These are phyloP conservation scores for Furcasterigmium sp. DNA, from an alignment of 2,329 filamentous ascomycete genomes.

Conservation along the genomic window DNA sequence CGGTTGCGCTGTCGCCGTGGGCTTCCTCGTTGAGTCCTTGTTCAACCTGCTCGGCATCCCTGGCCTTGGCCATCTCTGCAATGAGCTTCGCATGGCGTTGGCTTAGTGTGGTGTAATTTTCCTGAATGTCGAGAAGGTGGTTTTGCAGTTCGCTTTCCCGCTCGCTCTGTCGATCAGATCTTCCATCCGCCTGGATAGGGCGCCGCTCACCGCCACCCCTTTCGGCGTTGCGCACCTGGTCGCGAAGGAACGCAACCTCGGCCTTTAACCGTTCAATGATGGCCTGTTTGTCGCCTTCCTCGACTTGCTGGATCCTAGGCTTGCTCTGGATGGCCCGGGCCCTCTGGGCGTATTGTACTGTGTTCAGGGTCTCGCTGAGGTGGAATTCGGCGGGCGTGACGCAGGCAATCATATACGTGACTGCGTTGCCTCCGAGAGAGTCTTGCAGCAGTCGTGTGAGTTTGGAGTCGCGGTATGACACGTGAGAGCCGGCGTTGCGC, in stretches of 20 bases:
- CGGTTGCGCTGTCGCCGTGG: constrained; percentile 72
- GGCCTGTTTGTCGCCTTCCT: constrained; percentile 90
- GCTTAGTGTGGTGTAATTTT: constrained; percentile 89
- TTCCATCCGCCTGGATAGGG: constrained; percentile 45
- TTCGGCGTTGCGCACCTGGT: constrained; percentile 86
- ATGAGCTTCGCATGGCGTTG: constrained; percentile 94
- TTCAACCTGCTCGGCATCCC: constrained; percentile 61
- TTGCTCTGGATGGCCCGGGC: constrained; percentile 97
- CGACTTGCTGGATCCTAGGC: constrained; percentile 88
- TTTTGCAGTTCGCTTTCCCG: constrained; percentile 89
- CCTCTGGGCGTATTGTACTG: constrained; percentile 93
- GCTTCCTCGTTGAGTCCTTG: constrained; percentile 52
- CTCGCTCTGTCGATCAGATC: constrained; percentile 73
- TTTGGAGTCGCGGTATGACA: constrained; percentile 97
- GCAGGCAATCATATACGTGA: constrained; percentile 99
- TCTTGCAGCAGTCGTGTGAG: constrained; percentile 70
- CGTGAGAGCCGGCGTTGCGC: constrained; percentile 78
- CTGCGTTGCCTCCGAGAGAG: constrained; percentile 91
- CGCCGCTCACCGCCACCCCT: constrained; percentile 52
- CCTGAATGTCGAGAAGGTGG: constrained; percentile 84
- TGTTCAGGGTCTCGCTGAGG: constrained; percentile 94
- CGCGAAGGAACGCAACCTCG: constrained; percentile 87
- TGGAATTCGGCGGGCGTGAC: constrained; percentile 97
- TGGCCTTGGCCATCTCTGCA: constrained; percentile 82
- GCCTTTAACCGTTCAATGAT: constrained; percentile 90